Evolutionary conservation across 345 rosid species (phyloP).

Genomic region (Populus pruinosa): DNA sequence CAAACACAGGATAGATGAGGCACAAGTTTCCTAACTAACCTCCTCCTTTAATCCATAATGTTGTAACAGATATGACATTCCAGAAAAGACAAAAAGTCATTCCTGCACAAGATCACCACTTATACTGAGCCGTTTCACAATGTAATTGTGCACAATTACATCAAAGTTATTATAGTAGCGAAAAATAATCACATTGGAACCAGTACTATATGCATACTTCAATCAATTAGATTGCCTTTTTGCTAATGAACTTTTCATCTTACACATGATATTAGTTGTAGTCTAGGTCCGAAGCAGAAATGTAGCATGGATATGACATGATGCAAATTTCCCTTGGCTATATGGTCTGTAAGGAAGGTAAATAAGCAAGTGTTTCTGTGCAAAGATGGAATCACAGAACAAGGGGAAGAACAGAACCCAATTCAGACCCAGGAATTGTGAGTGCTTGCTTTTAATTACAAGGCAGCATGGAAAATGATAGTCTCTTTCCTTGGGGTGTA

Average conservation of each 20-base stretch:
- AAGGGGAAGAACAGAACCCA: background rate
- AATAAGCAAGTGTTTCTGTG: background rate
- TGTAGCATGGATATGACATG: background rate
- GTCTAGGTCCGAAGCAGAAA: background rate
- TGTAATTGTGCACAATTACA: background rate
- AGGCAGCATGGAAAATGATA: background rate
- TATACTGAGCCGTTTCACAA: background rate
- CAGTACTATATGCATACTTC: background rate
- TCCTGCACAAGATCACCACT: conserved; percentile 51
- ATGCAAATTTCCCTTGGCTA: background rate
- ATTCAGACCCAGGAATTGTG: background rate
- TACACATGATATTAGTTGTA: background rate
- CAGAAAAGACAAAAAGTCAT: conserved; percentile 72
- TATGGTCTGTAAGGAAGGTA: no score
- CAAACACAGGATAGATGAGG: background rate
- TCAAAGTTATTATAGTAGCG: background rate
- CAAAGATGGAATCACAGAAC: background rate
- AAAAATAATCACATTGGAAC: background rate
- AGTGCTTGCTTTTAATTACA: background rate
- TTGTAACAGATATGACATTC: conserved; percentile 72
- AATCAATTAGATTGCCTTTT: background rate
- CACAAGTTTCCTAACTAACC: conserved; percentile 37
- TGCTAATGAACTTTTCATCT: background rate
- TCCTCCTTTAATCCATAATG: conserved; percentile 88
- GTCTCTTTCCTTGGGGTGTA: background rate